These are phyloP conservation scores for Podaxis pistillaris DNA, from an alignment of 768 basidiomycete species.

Conservation along the genomic window DNA sequence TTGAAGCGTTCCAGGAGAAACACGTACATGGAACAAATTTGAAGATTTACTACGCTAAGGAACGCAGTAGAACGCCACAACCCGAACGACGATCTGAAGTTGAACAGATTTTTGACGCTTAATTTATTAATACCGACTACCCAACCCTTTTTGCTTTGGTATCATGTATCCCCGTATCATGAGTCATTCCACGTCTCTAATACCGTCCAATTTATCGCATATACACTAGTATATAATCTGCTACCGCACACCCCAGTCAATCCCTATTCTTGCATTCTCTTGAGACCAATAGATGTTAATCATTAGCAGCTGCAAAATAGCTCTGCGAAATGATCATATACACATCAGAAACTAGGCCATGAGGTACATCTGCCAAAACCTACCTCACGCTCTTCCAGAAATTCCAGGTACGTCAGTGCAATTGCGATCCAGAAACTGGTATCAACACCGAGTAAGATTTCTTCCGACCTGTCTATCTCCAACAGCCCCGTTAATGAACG, in stretches of 20 bases:
- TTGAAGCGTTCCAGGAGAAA: constrained; percentile 39
- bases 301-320: constrained; percentile 52
- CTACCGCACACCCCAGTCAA: not conserved
- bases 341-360: not conserved
- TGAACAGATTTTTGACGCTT: not conserved
- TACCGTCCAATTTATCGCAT: not conserved
- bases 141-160: not conserved
- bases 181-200: not conserved
- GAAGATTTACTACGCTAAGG: constrained; percentile 39
- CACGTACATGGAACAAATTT: constrained; percentile 35
- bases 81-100: not conserved
- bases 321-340: constrained; percentile 35
- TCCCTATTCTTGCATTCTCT: not conserved
- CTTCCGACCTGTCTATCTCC: constrained; percentile 59
- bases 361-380: constrained; percentile 21
- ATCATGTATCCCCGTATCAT: not conserved
- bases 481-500: constrained; percentile 58
- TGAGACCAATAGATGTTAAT: constrained; percentile 25
- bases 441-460: constrained; percentile 63
- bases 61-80: not conserved
- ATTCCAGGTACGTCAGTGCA: constrained; percentile 73
- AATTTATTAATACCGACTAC: not conserved
- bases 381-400: constrained; percentile 77
- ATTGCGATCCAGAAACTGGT: constrained; percentile 77
- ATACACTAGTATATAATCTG: not conserved